Conservation (phyloP, 2,329 filamentous ascomycete genomes). For the Nemania sp. region DNA sequence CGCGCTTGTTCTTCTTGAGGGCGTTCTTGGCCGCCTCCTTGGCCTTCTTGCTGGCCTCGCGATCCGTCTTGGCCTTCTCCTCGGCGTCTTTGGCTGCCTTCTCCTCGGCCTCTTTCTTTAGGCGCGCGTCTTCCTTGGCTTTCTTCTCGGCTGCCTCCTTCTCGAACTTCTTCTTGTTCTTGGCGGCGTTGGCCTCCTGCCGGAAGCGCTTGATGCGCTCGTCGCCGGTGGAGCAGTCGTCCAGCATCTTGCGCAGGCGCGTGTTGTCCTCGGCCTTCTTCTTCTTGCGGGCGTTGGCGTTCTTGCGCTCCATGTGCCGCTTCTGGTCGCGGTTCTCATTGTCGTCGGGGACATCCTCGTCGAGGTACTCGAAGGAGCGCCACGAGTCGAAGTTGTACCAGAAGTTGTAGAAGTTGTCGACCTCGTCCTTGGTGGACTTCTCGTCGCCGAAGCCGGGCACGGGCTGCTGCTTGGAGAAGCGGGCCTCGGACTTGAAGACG, state of each 20-base stretch:
- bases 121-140: conserved; percentile 80
- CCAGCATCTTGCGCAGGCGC: conserved; percentile 86
- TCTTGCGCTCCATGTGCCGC: conserved; percentile 97
- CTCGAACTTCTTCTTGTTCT: conserved; percentile 93
- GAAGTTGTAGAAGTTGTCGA: conserved; percentile 98
- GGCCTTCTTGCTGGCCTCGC: conserved; percentile 87
- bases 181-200: conserved; percentile 86
- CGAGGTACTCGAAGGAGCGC: conserved; percentile 96
- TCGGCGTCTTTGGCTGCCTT: conserved; percentile 81
- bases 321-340: conserved; percentile 99
- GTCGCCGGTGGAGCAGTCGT: conserved; percentile 81
- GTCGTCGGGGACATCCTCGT: conserved; percentile 98
- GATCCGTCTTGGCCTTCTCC: conserved; percentile 80
- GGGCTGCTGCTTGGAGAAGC: conserved; percentile 90
- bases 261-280: conserved; percentile 98
- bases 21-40: conserved; percentile 99
- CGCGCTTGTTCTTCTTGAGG: conserved; percentile 99
- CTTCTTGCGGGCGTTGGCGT: conserved; percentile 96
- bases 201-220: conserved; percentile 98
- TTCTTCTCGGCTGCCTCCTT: conserved; percentile 91
- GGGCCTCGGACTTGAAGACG: conserved; percentile 88
- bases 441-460: conserved; percentile 86
- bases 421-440: conserved; percentile 83
- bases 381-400: conserved; percentile 99
- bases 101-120: conserved; percentile 83